phyloP scores from a whole-genome alignment of 208 protist species.

The Leptomonas pyrrhocoris region DNA sequence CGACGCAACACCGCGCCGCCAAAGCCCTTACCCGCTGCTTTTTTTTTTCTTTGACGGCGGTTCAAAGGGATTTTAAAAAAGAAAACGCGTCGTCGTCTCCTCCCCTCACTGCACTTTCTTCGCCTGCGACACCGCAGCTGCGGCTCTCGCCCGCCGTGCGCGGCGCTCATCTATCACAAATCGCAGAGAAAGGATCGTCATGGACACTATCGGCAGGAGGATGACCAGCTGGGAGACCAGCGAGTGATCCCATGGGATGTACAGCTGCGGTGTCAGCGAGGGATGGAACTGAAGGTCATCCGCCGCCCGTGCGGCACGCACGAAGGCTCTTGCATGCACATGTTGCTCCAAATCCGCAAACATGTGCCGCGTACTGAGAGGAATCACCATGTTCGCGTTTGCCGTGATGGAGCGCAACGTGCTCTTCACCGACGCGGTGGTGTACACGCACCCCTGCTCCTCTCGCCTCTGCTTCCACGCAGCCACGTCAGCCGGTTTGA shows the following conservation, averaged over 20 bases:
- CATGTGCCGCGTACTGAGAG: constrained; percentile 35
- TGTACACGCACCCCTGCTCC: constrained; percentile 56
- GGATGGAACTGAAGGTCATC: constrained; percentile 80
- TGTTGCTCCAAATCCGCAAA: constrained; percentile 38
- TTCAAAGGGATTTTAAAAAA: no score
- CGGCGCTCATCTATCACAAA: constrained; percentile 28
- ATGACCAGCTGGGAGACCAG: constrained; percentile 65
- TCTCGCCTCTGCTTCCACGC: constrained; percentile 45
- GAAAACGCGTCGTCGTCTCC: background rate
- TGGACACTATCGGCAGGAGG: constrained; percentile 53
- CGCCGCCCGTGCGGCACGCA: constrained; percentile 57
- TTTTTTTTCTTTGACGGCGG: no score
- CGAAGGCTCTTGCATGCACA: constrained; percentile 30
- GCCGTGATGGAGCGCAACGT: constrained; percentile 39
- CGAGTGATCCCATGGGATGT: constrained; percentile 78
- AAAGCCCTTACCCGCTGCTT: no score
- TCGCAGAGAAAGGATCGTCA: constrained; percentile 42
- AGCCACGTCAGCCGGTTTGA: constrained; percentile 42
- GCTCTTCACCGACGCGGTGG: constrained; percentile 44
- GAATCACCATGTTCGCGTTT: constrained; percentile 60
- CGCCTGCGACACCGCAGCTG: background rate
- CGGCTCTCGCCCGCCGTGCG: background rate
- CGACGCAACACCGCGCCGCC: no score
- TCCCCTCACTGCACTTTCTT: constrained; percentile 7
- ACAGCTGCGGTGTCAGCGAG: constrained; percentile 74